These are phyloP conservation scores for Neofusicoccum sp. DNA, from an alignment of 2,329 filamentous ascomycete species.

Conservation along the genomic window DNA sequence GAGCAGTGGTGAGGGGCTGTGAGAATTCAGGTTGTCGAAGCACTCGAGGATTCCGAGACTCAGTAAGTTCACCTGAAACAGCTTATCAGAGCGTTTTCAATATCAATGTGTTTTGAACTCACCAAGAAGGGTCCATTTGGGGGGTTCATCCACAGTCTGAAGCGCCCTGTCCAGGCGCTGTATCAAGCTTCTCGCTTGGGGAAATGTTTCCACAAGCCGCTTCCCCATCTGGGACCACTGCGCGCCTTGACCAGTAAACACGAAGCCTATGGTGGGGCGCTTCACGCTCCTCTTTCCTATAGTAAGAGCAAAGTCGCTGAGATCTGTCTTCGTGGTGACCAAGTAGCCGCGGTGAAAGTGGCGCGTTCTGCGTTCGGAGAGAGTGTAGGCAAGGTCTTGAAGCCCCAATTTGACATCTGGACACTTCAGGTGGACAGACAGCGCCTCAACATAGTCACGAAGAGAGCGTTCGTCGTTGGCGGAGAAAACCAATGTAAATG, in stretches of 20 bases:
- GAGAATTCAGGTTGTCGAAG: conserved; percentile 14
- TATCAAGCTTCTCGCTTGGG: background rate
- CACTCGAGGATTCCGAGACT: background rate
- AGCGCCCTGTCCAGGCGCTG: conserved; percentile 20
- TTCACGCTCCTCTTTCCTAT: background rate
- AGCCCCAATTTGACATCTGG: conserved; percentile 8
- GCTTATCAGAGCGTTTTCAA: conserved; percentile 18
- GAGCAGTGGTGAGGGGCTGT: conserved; percentile 16
- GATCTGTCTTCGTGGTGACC: background rate
- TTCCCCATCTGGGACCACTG: conserved; percentile 37
- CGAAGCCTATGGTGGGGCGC: conserved; percentile 26
- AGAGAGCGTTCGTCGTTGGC: conserved; percentile 17
- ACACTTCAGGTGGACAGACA: conserved; percentile 17
- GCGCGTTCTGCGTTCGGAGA: background rate
- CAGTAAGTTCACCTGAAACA: conserved; percentile 18
- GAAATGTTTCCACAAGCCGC: conserved; percentile 9
- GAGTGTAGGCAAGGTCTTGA: background rate
- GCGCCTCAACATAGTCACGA: background rate
- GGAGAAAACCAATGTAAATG: conserved; percentile 9
- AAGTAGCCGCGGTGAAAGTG: background rate
- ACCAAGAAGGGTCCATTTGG: conserved; percentile 17
- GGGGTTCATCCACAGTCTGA: conserved; percentile 20
- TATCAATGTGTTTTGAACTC: conserved; percentile 19
- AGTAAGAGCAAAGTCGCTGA: background rate
- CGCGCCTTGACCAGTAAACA: conserved; percentile 41